Conservation (phyloP, 768 basidiomycete species). For the Trametes coccinea region DNA sequence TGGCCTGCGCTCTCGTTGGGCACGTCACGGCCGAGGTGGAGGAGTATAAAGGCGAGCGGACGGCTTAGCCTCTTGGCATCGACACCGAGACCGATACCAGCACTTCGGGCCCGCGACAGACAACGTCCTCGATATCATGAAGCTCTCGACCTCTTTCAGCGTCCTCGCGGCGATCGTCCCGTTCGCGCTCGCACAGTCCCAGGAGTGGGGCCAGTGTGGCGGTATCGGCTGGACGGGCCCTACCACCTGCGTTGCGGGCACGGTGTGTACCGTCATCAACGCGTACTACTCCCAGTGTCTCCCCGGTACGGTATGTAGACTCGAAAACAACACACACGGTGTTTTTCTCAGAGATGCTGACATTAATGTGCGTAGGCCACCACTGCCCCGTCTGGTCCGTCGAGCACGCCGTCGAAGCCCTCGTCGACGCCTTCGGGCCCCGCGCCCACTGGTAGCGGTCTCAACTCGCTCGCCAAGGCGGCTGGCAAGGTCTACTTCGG, state of each 20-base stretch:
- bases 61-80: slow-evolving; percentile 15
- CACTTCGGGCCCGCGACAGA: neutral
- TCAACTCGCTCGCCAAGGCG: slow-evolving; percentile 39
- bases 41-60: slow-evolving; percentile 11
- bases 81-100: slow-evolving; percentile 1
- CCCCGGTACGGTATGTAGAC: slow-evolving; percentile 24
- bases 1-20: neutral
- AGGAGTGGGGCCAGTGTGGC: slow-evolving; percentile 35
- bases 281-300: slow-evolving; percentile 49
- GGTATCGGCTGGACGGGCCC: slow-evolving; percentile 40
- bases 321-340: too few relatives aligned
- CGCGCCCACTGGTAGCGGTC: slow-evolving; percentile 21
- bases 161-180: slow-evolving; percentile 31
- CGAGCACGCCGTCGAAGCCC: neutral
- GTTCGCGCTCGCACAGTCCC: slow-evolving; percentile 28
- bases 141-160: slow-evolving; percentile 29
- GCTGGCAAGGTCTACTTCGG: slow-evolving; percentile 52
- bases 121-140: slow-evolving; percentile 12
- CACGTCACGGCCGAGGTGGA: neutral
- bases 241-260: slow-evolving; percentile 43
- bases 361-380: neutral
- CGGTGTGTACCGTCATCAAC: slow-evolving; percentile 40
- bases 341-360: neutral
- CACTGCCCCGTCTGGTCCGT: neutral
- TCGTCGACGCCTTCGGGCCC: slow-evolving; percentile 11